Evolutionary conservation across 371 early-diverging fungal genomes (phyloP).

Genomic region (Mortierella sp.): DNA sequence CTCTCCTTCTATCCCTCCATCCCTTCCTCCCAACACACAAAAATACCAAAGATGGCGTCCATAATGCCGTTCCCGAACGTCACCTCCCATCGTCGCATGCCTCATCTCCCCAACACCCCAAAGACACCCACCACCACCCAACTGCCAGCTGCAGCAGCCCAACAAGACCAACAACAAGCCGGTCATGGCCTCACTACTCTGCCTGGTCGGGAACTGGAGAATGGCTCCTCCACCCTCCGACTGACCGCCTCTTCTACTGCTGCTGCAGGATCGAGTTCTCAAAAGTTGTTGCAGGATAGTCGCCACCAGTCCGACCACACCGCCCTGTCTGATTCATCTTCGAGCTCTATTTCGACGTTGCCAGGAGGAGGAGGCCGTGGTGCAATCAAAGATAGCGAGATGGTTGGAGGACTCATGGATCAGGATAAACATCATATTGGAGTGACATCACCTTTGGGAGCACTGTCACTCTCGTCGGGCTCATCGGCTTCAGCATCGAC

Average conservation of each 20-base stretch:
- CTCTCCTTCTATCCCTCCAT: background rate
- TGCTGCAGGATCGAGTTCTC: background rate
- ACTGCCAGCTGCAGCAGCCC: conserved; percentile 13
- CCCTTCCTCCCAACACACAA: background rate
- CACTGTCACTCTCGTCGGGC: background rate
- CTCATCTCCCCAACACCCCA: conserved; percentile 40
- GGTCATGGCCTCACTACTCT: background rate
- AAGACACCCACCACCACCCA: conserved; percentile 7
- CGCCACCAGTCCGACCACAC: background rate
- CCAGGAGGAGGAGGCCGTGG: background rate
- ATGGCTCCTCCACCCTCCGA: conserved; percentile 11
- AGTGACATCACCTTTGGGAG: conserved; percentile 21
- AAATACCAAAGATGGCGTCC: conserved; percentile 39
- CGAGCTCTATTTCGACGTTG: background rate
- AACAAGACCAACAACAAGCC: conserved; percentile 2
- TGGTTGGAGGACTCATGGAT: background rate
- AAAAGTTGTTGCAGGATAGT: conserved; percentile 21
- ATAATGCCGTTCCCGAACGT: conserved; percentile 55
- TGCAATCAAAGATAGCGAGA: background rate
- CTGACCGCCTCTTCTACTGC: conserved; percentile 6
- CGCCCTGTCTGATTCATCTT: background rate
- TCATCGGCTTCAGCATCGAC: background rate
- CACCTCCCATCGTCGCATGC: conserved; percentile 48
- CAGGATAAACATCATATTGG: conserved; percentile 19
- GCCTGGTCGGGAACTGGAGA: conserved; percentile 24